phyloP scores from a whole-genome alignment of 805 yeast genomes.

The Starmerella stellata region DNA sequence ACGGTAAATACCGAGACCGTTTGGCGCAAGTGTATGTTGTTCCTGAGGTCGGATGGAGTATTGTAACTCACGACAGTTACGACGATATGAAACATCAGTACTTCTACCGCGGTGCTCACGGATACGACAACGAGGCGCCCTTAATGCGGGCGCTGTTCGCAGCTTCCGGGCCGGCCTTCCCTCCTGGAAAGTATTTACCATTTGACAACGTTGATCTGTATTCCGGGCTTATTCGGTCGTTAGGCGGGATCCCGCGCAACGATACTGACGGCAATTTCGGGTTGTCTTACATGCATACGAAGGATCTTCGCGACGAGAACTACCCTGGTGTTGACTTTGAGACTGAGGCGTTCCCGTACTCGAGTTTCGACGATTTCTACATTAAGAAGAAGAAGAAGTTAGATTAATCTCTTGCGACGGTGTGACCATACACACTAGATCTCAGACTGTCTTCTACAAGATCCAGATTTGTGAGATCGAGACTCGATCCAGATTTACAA shows the following conservation, averaged over 20 bases:
- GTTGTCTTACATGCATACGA: conserved; percentile 12
- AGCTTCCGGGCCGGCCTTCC: conserved; percentile 66
- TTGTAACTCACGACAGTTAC: conserved; percentile 45
- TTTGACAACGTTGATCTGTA: conserved; percentile 59
- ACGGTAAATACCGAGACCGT: conserved; percentile 33
- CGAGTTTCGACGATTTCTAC: conserved; percentile 20
- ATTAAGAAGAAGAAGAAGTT: neutral
- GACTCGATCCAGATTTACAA: too few species aligned
- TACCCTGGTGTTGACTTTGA: conserved; percentile 23
- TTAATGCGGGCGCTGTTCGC: conserved; percentile 71
- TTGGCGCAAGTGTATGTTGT: conserved; percentile 75
- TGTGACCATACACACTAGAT: too few species aligned
- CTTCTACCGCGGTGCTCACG: conserved; percentile 63
- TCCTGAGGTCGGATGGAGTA: conserved; percentile 64
- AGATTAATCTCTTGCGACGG: neutral
- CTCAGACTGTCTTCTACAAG: too few species aligned
- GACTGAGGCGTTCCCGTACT: conserved; percentile 16
- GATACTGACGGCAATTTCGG: conserved; percentile 37
- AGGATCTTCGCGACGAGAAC: conserved; percentile 3
- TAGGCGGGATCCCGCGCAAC: conserved; percentile 32
- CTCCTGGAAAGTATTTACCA: conserved; percentile 32
- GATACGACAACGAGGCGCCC: conserved; percentile 59
- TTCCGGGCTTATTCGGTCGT: conserved; percentile 50
- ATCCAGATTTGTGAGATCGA: too few species aligned
- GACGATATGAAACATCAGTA: conserved; percentile 32